A percentile compares a stretch with the other conserved stretches of the same genome.
phyloP scores from a whole-genome alignment of 768 basidiomycete genomes.

The Podaxis pistillaris region DNA sequence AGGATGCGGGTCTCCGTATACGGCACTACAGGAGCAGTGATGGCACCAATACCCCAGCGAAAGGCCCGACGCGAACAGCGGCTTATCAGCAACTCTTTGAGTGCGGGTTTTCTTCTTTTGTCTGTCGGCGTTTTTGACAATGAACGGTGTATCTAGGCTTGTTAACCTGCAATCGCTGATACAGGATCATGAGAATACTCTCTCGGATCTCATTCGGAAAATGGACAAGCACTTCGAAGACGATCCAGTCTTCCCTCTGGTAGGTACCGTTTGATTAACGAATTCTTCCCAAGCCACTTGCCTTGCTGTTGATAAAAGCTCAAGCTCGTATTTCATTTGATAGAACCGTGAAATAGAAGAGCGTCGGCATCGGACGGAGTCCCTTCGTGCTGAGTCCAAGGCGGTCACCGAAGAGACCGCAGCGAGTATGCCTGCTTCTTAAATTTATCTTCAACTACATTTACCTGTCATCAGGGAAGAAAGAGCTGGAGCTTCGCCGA shows the following conservation, averaged over 20 bases:
- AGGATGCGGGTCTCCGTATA: conserved; percentile 25
- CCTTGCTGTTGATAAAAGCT: background rate
- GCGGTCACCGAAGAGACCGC: conserved; percentile 41
- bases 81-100: conserved; percentile 69
- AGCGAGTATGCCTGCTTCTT: conserved; percentile 39
- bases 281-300: background rate
- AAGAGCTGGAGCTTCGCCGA: conserved; percentile 35
- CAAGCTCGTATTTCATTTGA: conserved; percentile 21
- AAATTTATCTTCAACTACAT: background rate
- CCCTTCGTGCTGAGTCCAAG: conserved; percentile 42
- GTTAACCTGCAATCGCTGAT: conserved; percentile 52
- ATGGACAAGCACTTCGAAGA: conserved; percentile 46
- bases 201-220: conserved; percentile 45
- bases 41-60: conserved; percentile 15
- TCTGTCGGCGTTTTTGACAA: background rate
- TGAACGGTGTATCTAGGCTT: conserved; percentile 34
- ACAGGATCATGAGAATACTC: conserved; percentile 46
- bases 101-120: conserved; percentile 38
- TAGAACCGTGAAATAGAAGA: conserved; percentile 73
- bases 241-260: conserved; percentile 39
- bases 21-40: conserved; percentile 30
- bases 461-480: conserved; percentile 25
- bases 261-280: conserved; percentile 28
- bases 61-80: conserved; percentile 35
- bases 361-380: conserved; percentile 53